A percentile compares a stretch with the other conserved stretches of the same genome.
These are phyloP conservation scores for Hirsutella minnesotensis DNA, from an alignment of 2,329 filamentous ascomycete genomes.

Conservation along the genomic window DNA sequence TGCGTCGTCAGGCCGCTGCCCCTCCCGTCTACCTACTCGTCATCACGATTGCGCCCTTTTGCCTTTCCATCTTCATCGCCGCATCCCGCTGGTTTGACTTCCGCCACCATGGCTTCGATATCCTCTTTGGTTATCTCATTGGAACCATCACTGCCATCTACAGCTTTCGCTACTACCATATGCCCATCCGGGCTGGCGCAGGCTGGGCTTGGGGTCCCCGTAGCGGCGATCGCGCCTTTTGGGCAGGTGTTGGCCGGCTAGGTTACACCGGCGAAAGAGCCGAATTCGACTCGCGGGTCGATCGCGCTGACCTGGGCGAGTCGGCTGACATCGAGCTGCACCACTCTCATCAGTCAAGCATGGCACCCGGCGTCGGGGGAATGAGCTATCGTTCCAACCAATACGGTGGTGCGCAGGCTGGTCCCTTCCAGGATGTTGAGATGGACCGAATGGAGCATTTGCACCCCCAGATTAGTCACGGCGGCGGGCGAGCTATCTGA, in stretches of 20 bases:
- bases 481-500: too few species aligned
- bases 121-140: slow-evolving; percentile 73
- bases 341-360: background rate
- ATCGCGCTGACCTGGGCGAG: slow-evolving; percentile 12
- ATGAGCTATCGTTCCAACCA: slow-evolving; percentile 6
- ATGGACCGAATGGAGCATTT: slow-evolving; percentile 10
- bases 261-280: slow-evolving; percentile 38
- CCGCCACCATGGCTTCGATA: slow-evolving; percentile 86
- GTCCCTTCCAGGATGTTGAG: slow-evolving; percentile 20
- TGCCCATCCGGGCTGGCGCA: slow-evolving; percentile 60
- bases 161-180: slow-evolving; percentile 75
- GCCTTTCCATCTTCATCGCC: slow-evolving; percentile 68
- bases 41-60: slow-evolving; percentile 59
- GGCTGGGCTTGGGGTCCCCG: slow-evolving; percentile 87
- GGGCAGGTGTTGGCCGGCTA: slow-evolving; percentile 56
- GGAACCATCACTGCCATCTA: slow-evolving; percentile 61
- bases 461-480: background rate
- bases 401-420: background rate
- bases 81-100: slow-evolving; percentile 80
- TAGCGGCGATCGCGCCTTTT: slow-evolving; percentile 62
- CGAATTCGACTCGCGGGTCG: slow-evolving; percentile 10
- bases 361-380: slow-evolving; percentile 1
- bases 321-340: slow-evolving; percentile 13
- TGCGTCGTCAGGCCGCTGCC: slow-evolving; percentile 63
- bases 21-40: slow-evolving; percentile 70